Base-by-base conservation (phyloP, 2,329 filamentous ascomycete genomes). In the Fusarium miscanthi region DNA sequence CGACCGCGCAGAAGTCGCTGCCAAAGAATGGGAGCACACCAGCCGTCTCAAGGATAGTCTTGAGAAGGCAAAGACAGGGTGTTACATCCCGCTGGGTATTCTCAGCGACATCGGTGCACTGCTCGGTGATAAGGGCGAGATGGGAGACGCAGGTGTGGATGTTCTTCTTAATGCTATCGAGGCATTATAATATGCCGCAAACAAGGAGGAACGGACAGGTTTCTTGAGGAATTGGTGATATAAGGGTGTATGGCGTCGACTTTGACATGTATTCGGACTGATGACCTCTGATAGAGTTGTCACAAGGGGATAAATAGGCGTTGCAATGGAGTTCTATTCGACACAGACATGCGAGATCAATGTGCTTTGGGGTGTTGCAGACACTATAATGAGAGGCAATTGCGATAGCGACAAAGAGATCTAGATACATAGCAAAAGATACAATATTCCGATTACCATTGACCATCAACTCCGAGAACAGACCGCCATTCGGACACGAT, bases 21-120 rank as follows among this genome's bases (percentile, higher is more conserved):
- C 96, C 3, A 91, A 87, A 75, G 93, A 94, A 77, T 98, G 96
- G 94, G 96, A 99, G 84, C 94, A 98, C 81, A 98, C 96, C 0
- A 95, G 93, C 75, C 87, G 94, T 25, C 86, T 98, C 70, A 96
- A 94, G 82, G 94, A 97, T 81, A 95, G 93, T 66, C 85, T 98
- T 67, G 94, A 97, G 76, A 91, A 90, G 76, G 93, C 92, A 19
- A 93, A 91, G 80, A 91, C 90, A 25, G 92, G 92, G 10, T 93
- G 92, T 52, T 95, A 95, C 77, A 90, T 98, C 63, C 94, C 94
- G 1, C 83, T 98, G 21, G 95, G 95, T 0, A 84, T 97, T 76
- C 88, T 96, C 80, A 98, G 95, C 79, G 95, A 98, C 84, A 87
- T 98, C 46, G 91, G 93, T 8, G 92, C 91, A 83, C 83, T 96